Evolutionary conservation across 2,329 filamentous ascomycete genomes (phyloP), one percentile per base, ranked within the genome.

Genomic region (Cladophialophora exuberans): DNA sequence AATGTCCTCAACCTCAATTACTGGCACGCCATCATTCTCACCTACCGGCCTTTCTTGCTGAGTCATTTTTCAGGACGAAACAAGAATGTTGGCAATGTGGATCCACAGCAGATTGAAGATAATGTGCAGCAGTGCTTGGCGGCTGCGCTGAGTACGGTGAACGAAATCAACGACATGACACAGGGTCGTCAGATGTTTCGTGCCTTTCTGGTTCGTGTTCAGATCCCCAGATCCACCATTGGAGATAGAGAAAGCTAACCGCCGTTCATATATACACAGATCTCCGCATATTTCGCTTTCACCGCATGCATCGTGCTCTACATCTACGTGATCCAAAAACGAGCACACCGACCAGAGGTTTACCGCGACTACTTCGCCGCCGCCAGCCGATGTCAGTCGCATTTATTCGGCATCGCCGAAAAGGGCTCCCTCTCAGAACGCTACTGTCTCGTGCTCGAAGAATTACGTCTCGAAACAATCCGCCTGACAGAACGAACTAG

Each of bases 1-100:
- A 73, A 76, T 20, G 71, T 76, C 0, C 59, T 77, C 1, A 75
- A 74, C 35, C 54, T 76, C 3, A 69, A 74, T 1, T 76, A 72
- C 42, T 76, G 72, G 71, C 75, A 77, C 46, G 70, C 74, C 1
- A 66, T 71, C 10, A 73, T 77, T 4, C 68, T 76, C 2, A 70
- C 69, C 0, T 66, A 76, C 39, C 64, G 75, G 0, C 73, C 72
- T 3, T 71, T 71, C 10, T 62, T 76, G 2, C 60, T 73, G 10
- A 66, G 62, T 28, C 67, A 68, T 41, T 66, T 67, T 28, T 60
- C 66, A 17, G 60, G 66, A 36, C 54, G 64, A 72, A 73, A 6
- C 13, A 11, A 35, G 13, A 35, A 35, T 11, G 13, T n/a, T n/a
- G n/a, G n/a, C n/a, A n/a, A n/a, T n/a, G n/a, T n/a, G n/a, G n/a